Evolutionary conservation across 2,329 filamentous ascomycete species (phyloP), one percentile per base, ranked within the genome.

Genomic region (Fonsecaea multimorphosa): DNA sequence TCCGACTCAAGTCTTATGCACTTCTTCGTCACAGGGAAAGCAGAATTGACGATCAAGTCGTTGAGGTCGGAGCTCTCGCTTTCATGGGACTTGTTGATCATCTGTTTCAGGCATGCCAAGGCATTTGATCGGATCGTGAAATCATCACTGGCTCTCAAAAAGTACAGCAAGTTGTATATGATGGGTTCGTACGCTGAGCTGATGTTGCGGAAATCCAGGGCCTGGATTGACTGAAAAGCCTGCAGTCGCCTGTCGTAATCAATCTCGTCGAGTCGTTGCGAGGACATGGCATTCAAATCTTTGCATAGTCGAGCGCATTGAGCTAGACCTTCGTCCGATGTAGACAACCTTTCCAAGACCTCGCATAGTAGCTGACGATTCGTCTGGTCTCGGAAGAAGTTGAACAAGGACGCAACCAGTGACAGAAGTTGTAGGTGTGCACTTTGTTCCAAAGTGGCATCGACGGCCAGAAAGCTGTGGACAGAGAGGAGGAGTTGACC

Each of bases 81-180:
- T 24, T 79, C 80, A 2, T 84, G 80, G 1, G 84, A 83, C 55
- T 86, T 84, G 71, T 91, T 86, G 36, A 97, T 84, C 73, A 97
- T 95, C 58, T 89, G 86, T 72, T 90, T 91, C 44, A 99, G 80
- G 5, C 87, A 87, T 73, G 93, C 90, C 0, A 93, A 91, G 6
- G 95, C 92, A 75, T 94, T 97, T 2, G 86, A 83, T 64, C 97
- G 81, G 56, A 97, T 91, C 53, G 92, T 91, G 69, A 96, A 89
- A 76, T 99, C 95, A 68, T 97, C 92, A 62, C 92, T 89, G 69
- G 94, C 87, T 70, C 88, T 89, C 70, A 97, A 89, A 74, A 90
- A 95, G 78, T 89, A 98, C 1, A 97, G 83, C 81, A 96, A 86
- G 74, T 98, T 99, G 79, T 93, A 91, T 11, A 98, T 80, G 22